Evolutionary conservation across 352 stramenopile species (phyloP).

Genomic region (Pythium coloratum): DNA sequence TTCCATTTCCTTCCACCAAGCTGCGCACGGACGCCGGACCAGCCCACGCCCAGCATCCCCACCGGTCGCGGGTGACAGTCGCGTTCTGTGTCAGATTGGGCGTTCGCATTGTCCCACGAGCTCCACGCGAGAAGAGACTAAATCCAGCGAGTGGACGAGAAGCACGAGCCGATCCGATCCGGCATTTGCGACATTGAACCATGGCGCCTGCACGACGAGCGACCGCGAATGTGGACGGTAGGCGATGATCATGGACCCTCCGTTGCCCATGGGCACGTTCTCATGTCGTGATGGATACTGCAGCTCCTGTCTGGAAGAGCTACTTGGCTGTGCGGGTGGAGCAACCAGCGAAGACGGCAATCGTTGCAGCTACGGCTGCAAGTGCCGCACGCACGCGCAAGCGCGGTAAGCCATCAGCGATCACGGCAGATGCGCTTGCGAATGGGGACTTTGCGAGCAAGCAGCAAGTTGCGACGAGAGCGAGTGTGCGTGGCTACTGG

Average conservation of each 20-base stretch:
- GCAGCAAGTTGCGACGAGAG: constrained; percentile 16
- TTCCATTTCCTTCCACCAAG: constrained; percentile 1
- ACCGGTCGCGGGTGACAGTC: background rate
- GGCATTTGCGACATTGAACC: background rate
- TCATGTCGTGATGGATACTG: background rate
- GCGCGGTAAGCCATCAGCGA: constrained; percentile 35
- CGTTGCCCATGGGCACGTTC: background rate
- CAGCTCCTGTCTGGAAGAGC: constrained; percentile 69
- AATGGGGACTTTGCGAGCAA: constrained; percentile 3
- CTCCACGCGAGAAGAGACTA: background rate
- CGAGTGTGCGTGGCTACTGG: constrained; percentile 62
- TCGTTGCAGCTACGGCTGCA: background rate
- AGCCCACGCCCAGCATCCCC: background rate
- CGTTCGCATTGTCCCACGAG: background rate
- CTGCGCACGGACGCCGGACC: background rate
- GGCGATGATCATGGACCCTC: background rate
- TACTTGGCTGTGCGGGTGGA: constrained; percentile 54
- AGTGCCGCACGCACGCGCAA: constrained; percentile 32
- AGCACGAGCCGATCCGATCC: background rate
- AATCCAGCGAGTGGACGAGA: background rate
- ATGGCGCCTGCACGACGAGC: constrained; percentile 26
- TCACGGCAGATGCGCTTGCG: background rate
- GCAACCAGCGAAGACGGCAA: background rate
- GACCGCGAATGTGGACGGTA: constrained; percentile 28
- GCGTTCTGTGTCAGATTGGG: background rate